These are phyloP conservation scores for Botryotinia convoluta DNA, from an alignment of 2,329 filamentous ascomycete species.

Conservation along the genomic window DNA sequence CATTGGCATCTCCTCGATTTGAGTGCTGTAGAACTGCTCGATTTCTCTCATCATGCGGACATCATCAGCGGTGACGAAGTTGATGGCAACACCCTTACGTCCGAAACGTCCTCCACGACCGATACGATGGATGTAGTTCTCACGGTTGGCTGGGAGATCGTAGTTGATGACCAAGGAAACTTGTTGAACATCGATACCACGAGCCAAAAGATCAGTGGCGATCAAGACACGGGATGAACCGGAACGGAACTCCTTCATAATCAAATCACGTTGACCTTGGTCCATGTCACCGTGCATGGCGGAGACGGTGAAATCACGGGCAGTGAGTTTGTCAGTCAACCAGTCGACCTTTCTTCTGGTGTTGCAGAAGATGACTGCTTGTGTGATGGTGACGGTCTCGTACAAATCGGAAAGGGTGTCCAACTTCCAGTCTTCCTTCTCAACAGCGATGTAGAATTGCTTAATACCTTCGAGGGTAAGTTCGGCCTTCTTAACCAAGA, in stretches of 20 bases:
- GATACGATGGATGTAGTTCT: constrained; percentile 99
- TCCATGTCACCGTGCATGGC: constrained; percentile 99
- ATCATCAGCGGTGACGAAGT: constrained; percentile 99
- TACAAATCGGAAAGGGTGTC: constrained; percentile 98
- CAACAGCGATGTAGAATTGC: constrained; percentile 99
- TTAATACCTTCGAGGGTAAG: constrained; percentile 99
- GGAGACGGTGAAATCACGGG: constrained; percentile 97
- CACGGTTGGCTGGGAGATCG: constrained; percentile 95
- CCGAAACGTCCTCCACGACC: constrained; percentile 99
- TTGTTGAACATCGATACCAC: constrained; percentile 99
- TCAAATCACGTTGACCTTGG: constrained; percentile 93
- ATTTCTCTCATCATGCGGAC: constrained; percentile 99
- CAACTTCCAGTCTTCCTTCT: constrained; percentile 99
- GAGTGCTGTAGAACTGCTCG: constrained; percentile 99
- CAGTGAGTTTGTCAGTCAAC: constrained; percentile 98
- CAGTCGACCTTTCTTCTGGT: constrained; percentile 99
- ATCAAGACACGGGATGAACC: constrained; percentile 98
- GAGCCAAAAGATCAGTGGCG: constrained; percentile 93
- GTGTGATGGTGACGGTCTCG: constrained; percentile 98
- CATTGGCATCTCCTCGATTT: constrained; percentile 99
- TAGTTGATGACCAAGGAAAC: constrained; percentile 99
- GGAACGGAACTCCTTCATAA: constrained; percentile 99
- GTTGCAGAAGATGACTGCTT: constrained; percentile 99
- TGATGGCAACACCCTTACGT: constrained; percentile 99
- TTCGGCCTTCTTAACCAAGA: constrained; percentile 99